These are phyloP conservation scores for Flaveria robusta DNA, from an alignment of 129 eudicot species.

Conservation along the genomic window DNA sequence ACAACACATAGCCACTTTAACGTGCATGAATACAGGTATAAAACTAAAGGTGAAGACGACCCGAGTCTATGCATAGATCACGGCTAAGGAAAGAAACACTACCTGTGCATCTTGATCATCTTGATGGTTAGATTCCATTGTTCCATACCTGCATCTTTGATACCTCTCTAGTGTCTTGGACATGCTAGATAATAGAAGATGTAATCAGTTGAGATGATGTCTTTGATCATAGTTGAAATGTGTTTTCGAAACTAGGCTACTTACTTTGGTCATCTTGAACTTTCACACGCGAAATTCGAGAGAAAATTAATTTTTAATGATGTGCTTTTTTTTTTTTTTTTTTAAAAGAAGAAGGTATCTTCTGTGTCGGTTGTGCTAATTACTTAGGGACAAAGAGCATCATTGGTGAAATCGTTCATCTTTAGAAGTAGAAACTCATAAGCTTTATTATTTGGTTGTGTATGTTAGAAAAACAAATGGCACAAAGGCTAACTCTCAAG, in stretches of 20 bases:
- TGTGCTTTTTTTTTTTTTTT: too few relatives aligned
- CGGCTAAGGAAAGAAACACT: not conserved
- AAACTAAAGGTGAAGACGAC: not conserved
- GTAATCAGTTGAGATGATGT: not conserved
- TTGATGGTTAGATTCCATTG: slow-evolving; percentile 37
- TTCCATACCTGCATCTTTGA: slow-evolving; percentile 54
- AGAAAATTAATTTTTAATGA: too few relatives aligned
- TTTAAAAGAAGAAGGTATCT: not conserved
- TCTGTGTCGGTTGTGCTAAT: not conserved
- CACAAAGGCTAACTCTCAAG: too few relatives aligned
- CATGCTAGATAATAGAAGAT: slow-evolving; percentile 39
- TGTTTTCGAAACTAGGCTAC: not conserved
- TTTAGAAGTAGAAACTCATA: not conserved
- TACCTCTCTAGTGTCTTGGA: slow-evolving; percentile 51
- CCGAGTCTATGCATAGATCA: not conserved
- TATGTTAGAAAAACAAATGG: too few relatives aligned
- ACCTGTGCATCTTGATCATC: slow-evolving; percentile 46
- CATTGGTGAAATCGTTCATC: not conserved
- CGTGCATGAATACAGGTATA: not conserved
- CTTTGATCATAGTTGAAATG: slow-evolving; percentile 8
- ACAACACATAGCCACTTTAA: not conserved
- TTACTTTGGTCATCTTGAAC: too few relatives aligned
- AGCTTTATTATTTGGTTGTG: not conserved
- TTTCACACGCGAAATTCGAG: too few relatives aligned
- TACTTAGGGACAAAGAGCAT: not conserved